These are phyloP conservation scores for Neoascochyta sp. DNA, from an alignment of 2,329 filamentous ascomycete species.

Conservation along the genomic window DNA sequence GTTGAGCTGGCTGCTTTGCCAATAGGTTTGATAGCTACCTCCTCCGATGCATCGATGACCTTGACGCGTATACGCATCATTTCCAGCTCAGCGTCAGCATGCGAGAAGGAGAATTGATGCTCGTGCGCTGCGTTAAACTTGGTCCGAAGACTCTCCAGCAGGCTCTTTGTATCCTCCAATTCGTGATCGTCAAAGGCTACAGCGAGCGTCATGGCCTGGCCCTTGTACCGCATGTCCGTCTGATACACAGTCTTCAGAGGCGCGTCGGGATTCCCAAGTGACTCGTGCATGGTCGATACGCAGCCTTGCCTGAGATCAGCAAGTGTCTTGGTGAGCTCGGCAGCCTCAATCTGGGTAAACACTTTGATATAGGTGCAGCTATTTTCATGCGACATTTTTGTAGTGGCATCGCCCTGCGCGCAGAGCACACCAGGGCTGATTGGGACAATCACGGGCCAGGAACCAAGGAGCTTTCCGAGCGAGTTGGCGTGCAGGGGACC, in stretches of 20 bases:
- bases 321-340: conserved; percentile 36
- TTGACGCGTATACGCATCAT: conserved; percentile 48
- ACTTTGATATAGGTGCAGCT: conserved; percentile 47
- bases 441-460: conserved; percentile 53
- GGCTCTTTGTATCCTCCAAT: conserved; percentile 27
- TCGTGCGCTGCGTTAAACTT: conserved; percentile 45
- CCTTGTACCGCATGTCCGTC: conserved; percentile 48
- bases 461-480: conserved; percentile 48
- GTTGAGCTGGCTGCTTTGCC: conserved; percentile 21
- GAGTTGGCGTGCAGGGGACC: conserved; percentile 52
- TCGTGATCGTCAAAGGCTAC: conserved; percentile 38
- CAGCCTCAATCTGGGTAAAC: conserved; percentile 36
- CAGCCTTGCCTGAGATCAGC: conserved; percentile 38
- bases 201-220: conserved; percentile 41
- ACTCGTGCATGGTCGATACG: conserved; percentile 38
- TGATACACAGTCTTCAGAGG: conserved; percentile 40
- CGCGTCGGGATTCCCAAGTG: conserved; percentile 32
- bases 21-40: conserved; percentile 39
- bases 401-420: conserved; percentile 50
- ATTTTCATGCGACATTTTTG: conserved; percentile 48
- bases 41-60: conserved; percentile 43
- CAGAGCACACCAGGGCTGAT: conserved; percentile 50
- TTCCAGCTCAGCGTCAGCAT: conserved; percentile 46
- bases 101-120: conserved; percentile 47
- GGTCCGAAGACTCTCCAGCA: conserved; percentile 33